phyloP scores from a whole-genome alignment of 129 eudicot genomes.

The sunflower (Helianthus annuus) region HanXRQr2.0-SUNRISE NC_035440.2:3330955-3331454 shows the following conservation, averaged over 20 bases:
- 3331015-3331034: conserved; percentile 58
- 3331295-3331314: conserved; percentile 99
- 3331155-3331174: conserved; percentile 7
- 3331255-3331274: conserved; percentile 87
- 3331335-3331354: conserved; percentile 95
- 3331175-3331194: conserved; percentile 10
- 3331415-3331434: background rate
- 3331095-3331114: conserved; percentile 49
- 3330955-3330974: conserved; percentile 49
- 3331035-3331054: conserved; percentile 46
- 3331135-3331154: conserved; percentile 45
- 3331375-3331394: conserved; percentile 84
- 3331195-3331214: background rate
- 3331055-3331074: conserved; percentile 38
- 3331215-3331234: conserved; percentile 29
- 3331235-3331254: conserved; percentile 95
- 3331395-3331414: conserved; percentile 47
- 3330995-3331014: conserved; percentile 54
- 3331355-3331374: conserved; percentile 84
- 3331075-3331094: conserved; percentile 55
- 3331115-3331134: conserved; percentile 63
- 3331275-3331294: conserved; percentile 81
- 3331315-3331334: conserved; percentile 95
- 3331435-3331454: background rate
- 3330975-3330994: conserved; percentile 43